Conservation (phyloP, 2,329 filamentous ascomycete genomes). For the Cryphonectria radicalis region DNA sequence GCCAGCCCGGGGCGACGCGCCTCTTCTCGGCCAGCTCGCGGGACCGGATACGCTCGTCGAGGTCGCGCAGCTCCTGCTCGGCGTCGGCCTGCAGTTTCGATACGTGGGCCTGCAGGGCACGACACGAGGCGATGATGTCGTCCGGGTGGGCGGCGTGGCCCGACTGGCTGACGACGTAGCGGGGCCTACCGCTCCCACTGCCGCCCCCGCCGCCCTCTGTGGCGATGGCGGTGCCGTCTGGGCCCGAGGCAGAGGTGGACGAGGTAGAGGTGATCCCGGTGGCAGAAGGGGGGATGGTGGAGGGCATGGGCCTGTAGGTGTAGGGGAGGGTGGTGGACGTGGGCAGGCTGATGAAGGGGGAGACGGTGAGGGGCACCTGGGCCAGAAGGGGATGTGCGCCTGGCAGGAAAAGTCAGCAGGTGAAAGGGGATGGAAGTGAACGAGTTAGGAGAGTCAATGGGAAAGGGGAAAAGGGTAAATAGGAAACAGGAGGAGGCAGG, state of each 20-base stretch:
- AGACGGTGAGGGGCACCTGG: slow-evolving; percentile 91
- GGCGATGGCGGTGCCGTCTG: slow-evolving; percentile 33
- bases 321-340: slow-evolving; percentile 91
- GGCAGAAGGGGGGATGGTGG: slow-evolving; percentile 77
- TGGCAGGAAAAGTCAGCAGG: slow-evolving; percentile 41
- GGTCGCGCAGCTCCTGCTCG: slow-evolving; percentile 66
- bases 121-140: slow-evolving; percentile 82
- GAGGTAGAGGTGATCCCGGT: slow-evolving; percentile 54
- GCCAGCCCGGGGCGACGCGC: slow-evolving; percentile 77
- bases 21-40: slow-evolving; percentile 80
- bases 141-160: slow-evolving; percentile 85
- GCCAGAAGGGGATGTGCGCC: slow-evolving; percentile 85
- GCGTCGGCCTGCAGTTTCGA: slow-evolving; percentile 70
- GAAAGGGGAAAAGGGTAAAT: background rate
- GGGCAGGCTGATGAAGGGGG: slow-evolving; percentile 90
- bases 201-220: background rate
- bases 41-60: slow-evolving; percentile 68
- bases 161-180: slow-evolving; percentile 77
- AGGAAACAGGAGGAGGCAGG: too few relatives aligned
- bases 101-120: slow-evolving; percentile 76
- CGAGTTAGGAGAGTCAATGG: background rate
- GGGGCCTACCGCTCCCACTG: slow-evolving; percentile 56
- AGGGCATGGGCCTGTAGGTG: slow-evolving; percentile 89
- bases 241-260: slow-evolving; percentile 41
- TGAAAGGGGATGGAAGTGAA: background rate